A percentile compares a stretch with the other conserved stretches of the same genome.
phyloP scores from a whole-genome alignment of 2,329 filamentous ascomycete species.

The Ceratocystis destructans region DNA sequence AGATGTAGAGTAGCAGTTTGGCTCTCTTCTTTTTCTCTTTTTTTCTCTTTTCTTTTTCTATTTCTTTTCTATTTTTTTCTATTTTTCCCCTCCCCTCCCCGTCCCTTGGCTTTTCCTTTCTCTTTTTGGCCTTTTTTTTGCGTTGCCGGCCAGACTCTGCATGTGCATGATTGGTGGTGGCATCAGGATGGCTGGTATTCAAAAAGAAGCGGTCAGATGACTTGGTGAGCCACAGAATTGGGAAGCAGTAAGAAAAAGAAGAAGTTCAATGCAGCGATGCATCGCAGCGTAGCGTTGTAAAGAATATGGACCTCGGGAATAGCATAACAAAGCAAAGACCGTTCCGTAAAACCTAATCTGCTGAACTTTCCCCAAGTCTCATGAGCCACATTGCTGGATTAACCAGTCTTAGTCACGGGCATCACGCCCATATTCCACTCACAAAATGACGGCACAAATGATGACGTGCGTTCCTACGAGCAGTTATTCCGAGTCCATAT shows the following conservation, averaged over 20 bases:
- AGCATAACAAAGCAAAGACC: background rate
- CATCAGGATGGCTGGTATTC: background rate
- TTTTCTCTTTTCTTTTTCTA: background rate
- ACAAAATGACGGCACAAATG: background rate
- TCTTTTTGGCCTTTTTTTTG: background rate
- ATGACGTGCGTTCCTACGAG: background rate
- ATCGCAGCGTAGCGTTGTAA: background rate
- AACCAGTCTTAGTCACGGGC: background rate
- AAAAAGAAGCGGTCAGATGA: conserved; percentile 1
- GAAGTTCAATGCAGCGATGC: too few species aligned
- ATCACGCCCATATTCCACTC: background rate
- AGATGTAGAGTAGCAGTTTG: background rate
- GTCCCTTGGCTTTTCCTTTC: background rate
- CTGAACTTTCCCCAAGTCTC: background rate
- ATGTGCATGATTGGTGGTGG: conserved; percentile 1
- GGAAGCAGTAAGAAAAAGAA: background rate
- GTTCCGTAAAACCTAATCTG: background rate
- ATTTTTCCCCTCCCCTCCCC: background rate
- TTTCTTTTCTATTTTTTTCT: background rate
- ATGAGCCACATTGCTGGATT: background rate
- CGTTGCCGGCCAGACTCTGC: conserved; percentile 4
- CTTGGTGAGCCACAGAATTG: background rate
- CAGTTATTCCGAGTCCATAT: background rate
- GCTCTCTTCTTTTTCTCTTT: background rate
- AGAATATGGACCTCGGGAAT: background rate